phyloP scores from a whole-genome alignment of 176 grass and related monocot genomes.

The Bolboschoenus planiculmis region DNA sequence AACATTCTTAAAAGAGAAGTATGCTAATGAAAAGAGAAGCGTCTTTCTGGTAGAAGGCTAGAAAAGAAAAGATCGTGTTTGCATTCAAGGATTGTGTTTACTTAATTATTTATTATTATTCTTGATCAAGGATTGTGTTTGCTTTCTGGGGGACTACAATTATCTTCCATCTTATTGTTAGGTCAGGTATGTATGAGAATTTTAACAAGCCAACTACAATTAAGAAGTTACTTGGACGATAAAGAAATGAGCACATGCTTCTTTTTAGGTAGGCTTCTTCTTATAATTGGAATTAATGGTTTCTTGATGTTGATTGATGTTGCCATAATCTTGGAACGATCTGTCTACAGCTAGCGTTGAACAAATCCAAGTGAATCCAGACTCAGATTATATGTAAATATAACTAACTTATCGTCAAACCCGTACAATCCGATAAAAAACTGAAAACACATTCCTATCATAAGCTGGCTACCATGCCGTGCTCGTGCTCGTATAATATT shows the following conservation, averaged over 20 bases:
- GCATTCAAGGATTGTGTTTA: too few species aligned
- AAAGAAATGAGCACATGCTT: neutral
- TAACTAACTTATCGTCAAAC: constrained; percentile 19
- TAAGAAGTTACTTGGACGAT: neutral
- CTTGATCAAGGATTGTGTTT: neutral
- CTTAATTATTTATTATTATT: neutral
- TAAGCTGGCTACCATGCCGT: constrained; percentile 2
- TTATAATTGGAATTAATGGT: neutral
- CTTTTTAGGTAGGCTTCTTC: neutral
- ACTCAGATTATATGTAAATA: neutral
- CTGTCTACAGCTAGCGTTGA: constrained; percentile 7
- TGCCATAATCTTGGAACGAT: neutral
- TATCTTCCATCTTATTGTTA: neutral
- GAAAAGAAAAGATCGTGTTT: neutral
- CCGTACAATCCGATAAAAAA: neutral
- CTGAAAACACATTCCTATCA: neutral
- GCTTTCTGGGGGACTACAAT: neutral
- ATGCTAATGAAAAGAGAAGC: too few species aligned
- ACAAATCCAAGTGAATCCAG: neutral
- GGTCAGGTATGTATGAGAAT: neutral
- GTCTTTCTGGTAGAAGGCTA: neutral
- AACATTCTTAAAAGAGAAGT: neutral
- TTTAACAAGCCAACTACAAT: neutral
- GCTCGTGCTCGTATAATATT: constrained; percentile 16
- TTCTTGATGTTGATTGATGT: neutral